phyloP scores from a whole-genome alignment of 345 rosid species.

The Pistacia integerrima region DNA sequence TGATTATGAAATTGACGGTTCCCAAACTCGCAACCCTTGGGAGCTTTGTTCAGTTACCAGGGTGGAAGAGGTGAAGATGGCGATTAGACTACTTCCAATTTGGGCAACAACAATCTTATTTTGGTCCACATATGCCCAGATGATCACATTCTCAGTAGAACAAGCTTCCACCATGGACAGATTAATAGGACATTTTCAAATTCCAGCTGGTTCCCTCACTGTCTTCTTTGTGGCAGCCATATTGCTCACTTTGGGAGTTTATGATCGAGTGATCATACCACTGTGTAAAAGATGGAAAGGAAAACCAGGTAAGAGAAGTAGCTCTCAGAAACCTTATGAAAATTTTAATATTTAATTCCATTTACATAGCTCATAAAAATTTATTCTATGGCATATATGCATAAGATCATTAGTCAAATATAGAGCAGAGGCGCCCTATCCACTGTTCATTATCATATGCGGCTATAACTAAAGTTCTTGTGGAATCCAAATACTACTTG shows the following conservation, averaged over 20 bases:
- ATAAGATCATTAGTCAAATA: neutral
- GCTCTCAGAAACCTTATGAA: neutral
- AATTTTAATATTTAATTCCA: too few species aligned
- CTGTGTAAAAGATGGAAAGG: conserved; percentile 55
- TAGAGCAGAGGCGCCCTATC: neutral
- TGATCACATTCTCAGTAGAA: conserved; percentile 71
- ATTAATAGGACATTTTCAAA: conserved; percentile 41
- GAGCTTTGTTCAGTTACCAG: conserved; percentile 48
- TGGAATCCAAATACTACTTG: neutral
- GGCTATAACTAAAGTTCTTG: too few species aligned
- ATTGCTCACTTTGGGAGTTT: conserved; percentile 45
- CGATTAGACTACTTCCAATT: conserved; percentile 53
- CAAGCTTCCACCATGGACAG: conserved; percentile 80
- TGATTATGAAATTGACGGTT: conserved; percentile 29
- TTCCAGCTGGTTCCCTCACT: conserved; percentile 72
- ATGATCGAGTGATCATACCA: conserved; percentile 61
- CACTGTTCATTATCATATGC: neutral
- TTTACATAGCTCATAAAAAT: too few species aligned
- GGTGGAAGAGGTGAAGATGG: conserved; percentile 69
- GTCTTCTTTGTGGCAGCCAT: conserved; percentile 60
- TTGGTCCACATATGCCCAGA: conserved; percentile 66
- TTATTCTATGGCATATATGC: too few species aligned
- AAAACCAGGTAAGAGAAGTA: conserved; percentile 38
- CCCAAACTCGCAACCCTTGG: conserved; percentile 48
- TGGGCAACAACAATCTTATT: conserved; percentile 72